Evolutionary conservation across 805 yeast species (phyloP).

Genomic region (Yarrowia sp.): DNA sequence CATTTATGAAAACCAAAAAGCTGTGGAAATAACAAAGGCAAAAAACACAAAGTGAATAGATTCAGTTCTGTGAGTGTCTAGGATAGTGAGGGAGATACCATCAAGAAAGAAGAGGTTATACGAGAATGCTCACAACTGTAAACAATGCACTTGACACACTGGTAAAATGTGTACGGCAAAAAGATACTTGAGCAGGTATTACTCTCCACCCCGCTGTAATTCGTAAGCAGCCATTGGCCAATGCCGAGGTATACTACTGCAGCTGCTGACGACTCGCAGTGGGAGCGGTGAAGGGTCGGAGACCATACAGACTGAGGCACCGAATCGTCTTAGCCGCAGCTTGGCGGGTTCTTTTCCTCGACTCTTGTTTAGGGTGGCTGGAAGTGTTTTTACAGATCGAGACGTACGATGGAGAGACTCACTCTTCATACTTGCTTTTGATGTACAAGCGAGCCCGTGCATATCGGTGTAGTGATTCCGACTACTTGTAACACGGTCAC

Average conservation of each 20-base stretch:
- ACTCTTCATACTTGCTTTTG: not conserved
- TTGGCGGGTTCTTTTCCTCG: not conserved
- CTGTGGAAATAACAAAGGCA: not conserved
- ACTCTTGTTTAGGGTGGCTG: not conserved
- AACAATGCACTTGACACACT: too few species aligned
- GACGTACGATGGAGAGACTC: too few species aligned
- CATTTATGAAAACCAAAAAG: too few species aligned
- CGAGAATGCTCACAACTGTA: too few species aligned
- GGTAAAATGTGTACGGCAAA: too few species aligned
- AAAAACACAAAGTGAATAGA: not conserved
- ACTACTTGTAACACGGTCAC: too few species aligned
- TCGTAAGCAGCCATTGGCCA: not conserved
- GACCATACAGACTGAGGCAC: not conserved
- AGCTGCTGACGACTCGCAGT: not conserved
- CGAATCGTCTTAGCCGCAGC: not conserved
- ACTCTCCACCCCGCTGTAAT: not conserved
- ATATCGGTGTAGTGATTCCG: not conserved
- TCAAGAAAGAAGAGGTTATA: too few species aligned
- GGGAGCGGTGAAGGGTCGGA: not conserved
- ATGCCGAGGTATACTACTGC: not conserved
- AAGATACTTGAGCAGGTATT: too few species aligned
- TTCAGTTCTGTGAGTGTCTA: too few species aligned
- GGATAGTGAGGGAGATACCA: too few species aligned
- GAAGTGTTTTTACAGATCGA: not conserved
- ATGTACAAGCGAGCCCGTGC: not conserved